A percentile compares a stretch with the other conserved stretches of the same genome.
Evolutionary conservation across 768 basidiomycete genomes (phyloP).

Genomic region (Panus rudis): DNA sequence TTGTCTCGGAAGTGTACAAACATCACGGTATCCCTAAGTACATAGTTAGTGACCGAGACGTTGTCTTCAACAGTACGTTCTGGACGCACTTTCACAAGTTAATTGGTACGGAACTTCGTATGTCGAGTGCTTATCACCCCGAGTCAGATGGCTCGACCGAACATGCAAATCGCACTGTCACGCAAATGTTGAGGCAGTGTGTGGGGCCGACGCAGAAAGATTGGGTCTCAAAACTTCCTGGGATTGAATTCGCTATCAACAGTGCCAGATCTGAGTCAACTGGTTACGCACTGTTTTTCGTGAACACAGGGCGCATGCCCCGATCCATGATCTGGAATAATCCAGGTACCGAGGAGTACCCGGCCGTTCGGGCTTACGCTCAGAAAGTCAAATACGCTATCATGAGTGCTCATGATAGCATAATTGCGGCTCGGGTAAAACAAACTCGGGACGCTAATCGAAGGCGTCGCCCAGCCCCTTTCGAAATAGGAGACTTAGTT

Average conservation of each 20-base stretch:
- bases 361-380: constrained; percentile 22
- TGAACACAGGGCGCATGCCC: constrained; percentile 18
- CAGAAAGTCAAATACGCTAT: constrained; percentile 22
- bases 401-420: constrained; percentile 28
- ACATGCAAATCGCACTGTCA: constrained; percentile 9
- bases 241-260: constrained; percentile 35
- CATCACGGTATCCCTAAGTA: constrained; percentile 31
- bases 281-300: constrained; percentile 27
- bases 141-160: constrained; percentile 24
- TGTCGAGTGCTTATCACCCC: constrained; percentile 30
- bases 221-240: constrained; percentile 25
- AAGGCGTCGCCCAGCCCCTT: constrained; percentile 7
- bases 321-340: constrained; percentile 13
- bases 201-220: constrained; percentile 16
- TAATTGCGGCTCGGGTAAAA: constrained; percentile 26
- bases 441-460: constrained; percentile 27
- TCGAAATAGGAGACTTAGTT: constrained; percentile 21
- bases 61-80: constrained; percentile 35
- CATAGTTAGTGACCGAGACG: constrained; percentile 35
- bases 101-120: constrained; percentile 23
- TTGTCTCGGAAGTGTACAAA: constrained; percentile 30
- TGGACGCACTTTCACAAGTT: constrained; percentile 30
- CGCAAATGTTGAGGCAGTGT: constrained; percentile 8
- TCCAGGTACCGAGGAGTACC: not conserved
- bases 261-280: constrained; percentile 24